Evolutionary conservation across 306 rosid genomes (phyloP).

Genomic region (Rosa persica): DNA sequence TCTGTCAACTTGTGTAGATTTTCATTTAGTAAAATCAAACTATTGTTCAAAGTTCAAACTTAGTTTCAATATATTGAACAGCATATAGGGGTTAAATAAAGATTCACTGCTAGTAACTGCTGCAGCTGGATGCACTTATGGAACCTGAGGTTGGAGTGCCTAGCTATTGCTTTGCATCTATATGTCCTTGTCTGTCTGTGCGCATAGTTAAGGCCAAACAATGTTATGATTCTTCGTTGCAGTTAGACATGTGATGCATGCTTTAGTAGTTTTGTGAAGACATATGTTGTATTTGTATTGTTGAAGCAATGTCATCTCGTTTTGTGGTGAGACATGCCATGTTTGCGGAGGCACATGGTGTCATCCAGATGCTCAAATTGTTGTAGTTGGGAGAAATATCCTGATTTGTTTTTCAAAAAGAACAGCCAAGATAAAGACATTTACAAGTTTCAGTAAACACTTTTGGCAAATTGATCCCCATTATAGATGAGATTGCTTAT

Average conservation of each 20-base stretch:
- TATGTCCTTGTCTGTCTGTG: background rate
- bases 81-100: no score
- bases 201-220: background rate
- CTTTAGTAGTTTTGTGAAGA: background rate
- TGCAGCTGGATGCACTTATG: background rate
- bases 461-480: background rate
- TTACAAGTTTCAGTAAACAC: background rate
- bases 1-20: constrained; percentile 8
- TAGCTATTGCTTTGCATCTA: background rate
- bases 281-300: background rate
- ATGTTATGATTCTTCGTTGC: background rate
- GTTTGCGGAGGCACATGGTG: background rate
- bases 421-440: background rate
- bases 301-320: background rate
- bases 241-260: background rate
- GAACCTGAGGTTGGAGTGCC: background rate
- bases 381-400: background rate
- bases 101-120: background rate
- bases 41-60: background rate
- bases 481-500: background rate
- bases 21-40: background rate
- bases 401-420: background rate
- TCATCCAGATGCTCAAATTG: background rate
- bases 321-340: background rate
- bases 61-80: background rate